Evolutionary conservation across 352 stramenopile genomes (phyloP), one percentile per base, ranked within the genome.

Genomic region (Nothophytophthora sp.): DNA sequence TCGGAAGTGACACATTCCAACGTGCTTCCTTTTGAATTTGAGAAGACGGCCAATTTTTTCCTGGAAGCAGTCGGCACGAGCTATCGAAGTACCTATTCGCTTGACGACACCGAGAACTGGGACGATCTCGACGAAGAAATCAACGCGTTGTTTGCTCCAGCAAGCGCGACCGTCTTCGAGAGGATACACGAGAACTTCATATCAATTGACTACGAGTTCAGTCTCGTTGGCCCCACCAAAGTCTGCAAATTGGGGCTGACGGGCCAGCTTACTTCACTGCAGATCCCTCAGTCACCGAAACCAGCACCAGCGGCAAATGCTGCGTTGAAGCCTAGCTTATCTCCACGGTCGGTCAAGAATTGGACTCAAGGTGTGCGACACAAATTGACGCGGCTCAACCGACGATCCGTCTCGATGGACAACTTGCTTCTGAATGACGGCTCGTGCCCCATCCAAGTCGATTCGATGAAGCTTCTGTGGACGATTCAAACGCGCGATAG

Each of bases 391-490:
- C 55, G 57, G 13, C 55, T 92, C 7, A 92, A 90, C 39, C 69
- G 65, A 11, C 58, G 78, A n/a, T 80, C 76, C 18, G 66, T 75
- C 1, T 86, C 76, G 2, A 90, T 86, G 74, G 76, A 88, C 40
- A 90, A 90, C 28, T 58, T 88, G 15, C 59, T 88, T 12, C 33
- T 88, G 2, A 86, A 86, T 38, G 81, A 89, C 40, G 81, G 79
- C 0, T 89, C 79, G 0, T 73, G 76, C 28, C 83, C 83, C 1
- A 91, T 93, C 24, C 83, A 93, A 71, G 67, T 93, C 1, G 81
- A 93, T 35, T 80, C 82, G 0, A 89, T 92, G 76, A 87, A 86
- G 41, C 52, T 94, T 2, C 45, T 91, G 6, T 94, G 84, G 84
- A 92, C 81, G 1, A 56, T 94, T 32, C 74, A 88, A 48, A 88